These are phyloP conservation scores for Hanseniaspora taiwanica DNA, from an alignment of 805 yeast genomes.

Conservation along the genomic window DNA sequence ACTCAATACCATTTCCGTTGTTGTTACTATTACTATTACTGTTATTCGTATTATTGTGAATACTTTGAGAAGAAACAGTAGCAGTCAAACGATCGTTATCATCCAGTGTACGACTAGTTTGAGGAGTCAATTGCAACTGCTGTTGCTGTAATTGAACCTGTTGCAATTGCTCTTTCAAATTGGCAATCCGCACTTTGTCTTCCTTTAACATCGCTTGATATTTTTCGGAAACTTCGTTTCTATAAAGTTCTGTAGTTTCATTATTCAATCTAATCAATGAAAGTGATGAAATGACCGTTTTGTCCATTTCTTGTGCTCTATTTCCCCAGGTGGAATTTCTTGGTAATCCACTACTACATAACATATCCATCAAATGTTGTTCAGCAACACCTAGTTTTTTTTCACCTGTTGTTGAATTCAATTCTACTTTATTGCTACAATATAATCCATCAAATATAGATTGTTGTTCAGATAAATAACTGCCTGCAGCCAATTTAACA, in stretches of 20 bases:
- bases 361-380: constrained; percentile 87
- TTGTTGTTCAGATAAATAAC: constrained; percentile 40
- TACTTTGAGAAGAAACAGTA: constrained; percentile 14
- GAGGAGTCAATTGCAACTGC: constrained; percentile 7
- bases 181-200: constrained; percentile 7
- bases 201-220: constrained; percentile 6
- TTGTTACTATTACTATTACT: background rate
- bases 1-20: constrained; percentile 1
- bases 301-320: constrained; percentile 74
- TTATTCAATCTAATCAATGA: constrained; percentile 27
- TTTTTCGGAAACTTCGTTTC: constrained; percentile 13
- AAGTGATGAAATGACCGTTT: constrained; percentile 76
- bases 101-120: constrained; percentile 8
- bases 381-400: constrained; percentile 76
- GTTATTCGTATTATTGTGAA: constrained; percentile 12
- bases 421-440: constrained; percentile 22
- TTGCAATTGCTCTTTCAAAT: constrained; percentile 1
- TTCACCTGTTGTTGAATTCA: constrained; percentile 19
- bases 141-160: constrained; percentile 5
- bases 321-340: constrained; percentile 71
- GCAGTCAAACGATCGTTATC: constrained; percentile 6
- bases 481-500: constrained; percentile 64
- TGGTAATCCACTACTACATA: constrained; percentile 76
- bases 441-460: constrained; percentile 66
- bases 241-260: constrained; percentile 24